These are phyloP conservation scores for Passiflora organensis DNA, from an alignment of 345 rosid species.

Conservation along the genomic window DNA sequence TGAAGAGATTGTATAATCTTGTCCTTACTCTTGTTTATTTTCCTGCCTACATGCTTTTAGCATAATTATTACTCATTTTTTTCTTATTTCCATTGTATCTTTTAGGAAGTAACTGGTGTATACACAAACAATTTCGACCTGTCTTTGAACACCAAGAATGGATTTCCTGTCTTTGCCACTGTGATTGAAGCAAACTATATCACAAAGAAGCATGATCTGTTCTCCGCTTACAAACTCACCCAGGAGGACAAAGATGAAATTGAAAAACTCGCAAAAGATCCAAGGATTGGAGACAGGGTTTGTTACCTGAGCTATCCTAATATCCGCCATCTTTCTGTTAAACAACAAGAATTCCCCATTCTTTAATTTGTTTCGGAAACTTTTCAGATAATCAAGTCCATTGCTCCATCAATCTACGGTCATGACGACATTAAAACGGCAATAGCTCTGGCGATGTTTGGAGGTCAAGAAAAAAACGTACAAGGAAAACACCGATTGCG, in stretches of 20 bases:
- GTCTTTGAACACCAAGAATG: conserved; percentile 92
- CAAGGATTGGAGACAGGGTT: conserved; percentile 89
- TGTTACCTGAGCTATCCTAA: conserved; percentile 15
- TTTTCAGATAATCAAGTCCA: conserved; percentile 81
- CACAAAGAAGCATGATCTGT: conserved; percentile 92
- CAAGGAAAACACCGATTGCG: conserved; percentile 86
- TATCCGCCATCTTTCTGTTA: not conserved
- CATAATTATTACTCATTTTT: conserved; percentile 1
- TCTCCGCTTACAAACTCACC: conserved; percentile 92
- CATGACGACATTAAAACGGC: conserved; percentile 99
- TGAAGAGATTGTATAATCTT: conserved; percentile 74
- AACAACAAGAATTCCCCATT: conserved; percentile 4
- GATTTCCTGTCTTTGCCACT: conserved; percentile 96
- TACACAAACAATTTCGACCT: conserved; percentile 93
- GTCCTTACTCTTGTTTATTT: conserved; percentile 7
- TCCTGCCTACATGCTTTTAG: not conserved
- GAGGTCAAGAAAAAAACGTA: conserved; percentile 95
- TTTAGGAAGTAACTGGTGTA: conserved; percentile 90
- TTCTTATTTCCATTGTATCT: conserved; percentile 11
- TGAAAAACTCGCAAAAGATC: conserved; percentile 81
- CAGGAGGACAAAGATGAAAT: conserved; percentile 92
- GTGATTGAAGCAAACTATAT: conserved; percentile 91
- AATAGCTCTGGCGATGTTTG: conserved; percentile 91
- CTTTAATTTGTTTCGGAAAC: conserved; percentile 8
- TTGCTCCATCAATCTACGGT: conserved; percentile 96